phyloP scores from a whole-genome alignment of 2,329 filamentous ascomycete genomes.

The Sporothrix inflata region DNA sequence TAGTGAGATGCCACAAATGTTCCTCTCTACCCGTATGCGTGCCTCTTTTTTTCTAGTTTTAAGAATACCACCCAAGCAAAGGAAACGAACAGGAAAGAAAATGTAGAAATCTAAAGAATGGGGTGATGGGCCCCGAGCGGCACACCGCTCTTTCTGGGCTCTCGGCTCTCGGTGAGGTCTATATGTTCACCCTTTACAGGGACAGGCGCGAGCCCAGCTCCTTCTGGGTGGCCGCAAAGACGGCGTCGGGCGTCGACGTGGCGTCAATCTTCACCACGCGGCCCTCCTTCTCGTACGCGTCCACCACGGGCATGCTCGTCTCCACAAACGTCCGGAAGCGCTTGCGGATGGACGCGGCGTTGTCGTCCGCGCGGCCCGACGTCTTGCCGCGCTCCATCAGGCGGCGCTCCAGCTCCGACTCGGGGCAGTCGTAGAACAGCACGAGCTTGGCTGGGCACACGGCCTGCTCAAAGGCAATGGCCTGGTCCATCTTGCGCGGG shows the following conservation, averaged over 20 bases:
- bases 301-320: slow-evolving; percentile 96
- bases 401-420: slow-evolving; percentile 82
- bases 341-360: slow-evolving; percentile 94
- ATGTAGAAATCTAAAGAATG: neutral
- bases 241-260: slow-evolving; percentile 65
- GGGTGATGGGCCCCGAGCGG: neutral
- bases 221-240: slow-evolving; percentile 58
- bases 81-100: neutral
- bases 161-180: neutral
- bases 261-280: slow-evolving; percentile 82
- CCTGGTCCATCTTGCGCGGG: slow-evolving; percentile 97
- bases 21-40: neutral
- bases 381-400: slow-evolving; percentile 91
- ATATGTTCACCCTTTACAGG: slow-evolving; percentile 39
- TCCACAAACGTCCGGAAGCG: slow-evolving; percentile 92
- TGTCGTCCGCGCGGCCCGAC: slow-evolving; percentile 88
- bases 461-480: slow-evolving; percentile 85
- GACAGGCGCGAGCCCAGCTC: slow-evolving; percentile 56
- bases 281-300: slow-evolving; percentile 75
- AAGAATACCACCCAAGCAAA: neutral
- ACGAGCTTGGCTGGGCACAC: slow-evolving; percentile 85
- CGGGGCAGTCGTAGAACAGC: slow-evolving; percentile 92
- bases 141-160: slow-evolving; percentile 5
- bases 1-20: neutral
- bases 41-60: neutral